Evolutionary conservation across 305 asterid species (phyloP), one percentile per base, ranked within the genome.

Genomic region (Plantago rigida): DNA sequence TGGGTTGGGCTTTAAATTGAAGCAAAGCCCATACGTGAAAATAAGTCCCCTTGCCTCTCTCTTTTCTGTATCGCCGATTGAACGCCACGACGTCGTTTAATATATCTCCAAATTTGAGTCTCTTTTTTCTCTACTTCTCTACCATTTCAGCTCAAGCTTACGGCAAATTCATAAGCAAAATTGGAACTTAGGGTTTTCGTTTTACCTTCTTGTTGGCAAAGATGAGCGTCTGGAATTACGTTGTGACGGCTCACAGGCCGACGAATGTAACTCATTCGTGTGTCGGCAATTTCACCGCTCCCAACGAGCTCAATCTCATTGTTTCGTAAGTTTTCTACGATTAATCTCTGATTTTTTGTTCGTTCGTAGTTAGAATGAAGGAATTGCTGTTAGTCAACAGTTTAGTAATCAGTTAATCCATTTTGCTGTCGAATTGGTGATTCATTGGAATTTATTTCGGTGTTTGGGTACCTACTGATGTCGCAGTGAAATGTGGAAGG

Each of bases 191-290:
- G 69, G 79, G 71, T 65, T 77, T 65, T 47, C n/a, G 36, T 15
- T 51, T 29, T 12, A 14, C 22, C 4, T 12, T 46, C 1, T 7
- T 24, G 42, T 19, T 52, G 47, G 41, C 13, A 66, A 46, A 67
- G 55, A 92, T 89, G 99, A 89, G 97, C 62, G 71, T 81, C 54
- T 89, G 96, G 96, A 92, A 92, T 80, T 92, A 92, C 56, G 99
- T 92, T 69, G 99, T 92, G 76, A 92, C 99, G 75, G 97, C 99
- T 54, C 97, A 92, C 78, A 86, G 85, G 82, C 97, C 99, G 47
- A 92, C 99, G 7, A 92, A 86, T 68, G 96, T 87, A 8, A 86
- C 97, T 47, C 97, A 92, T 76, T 92, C 99, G 5, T 89, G 95
- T 75, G 99, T 92, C 60, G 99, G 99, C 68, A 86, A 86, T 79